A percentile compares a stretch with the other conserved stretches of the same genome.
phyloP scores from a whole-genome alignment of 441 rosid species.

The Adansonia rubrostipa region DNA sequence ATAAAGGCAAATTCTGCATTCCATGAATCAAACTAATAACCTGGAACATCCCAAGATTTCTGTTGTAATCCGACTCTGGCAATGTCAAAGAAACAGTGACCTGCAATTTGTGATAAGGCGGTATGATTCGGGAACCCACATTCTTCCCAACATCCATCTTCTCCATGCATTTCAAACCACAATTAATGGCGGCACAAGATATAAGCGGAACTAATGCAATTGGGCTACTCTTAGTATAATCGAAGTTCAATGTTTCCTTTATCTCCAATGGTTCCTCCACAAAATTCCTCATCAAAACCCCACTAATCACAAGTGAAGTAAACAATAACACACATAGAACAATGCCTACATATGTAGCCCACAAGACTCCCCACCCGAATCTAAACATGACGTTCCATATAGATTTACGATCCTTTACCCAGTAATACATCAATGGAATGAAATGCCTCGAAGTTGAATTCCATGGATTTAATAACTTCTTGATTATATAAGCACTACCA shows the following conservation, averaged over 20 bases:
- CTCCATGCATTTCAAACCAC: constrained; percentile 52
- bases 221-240: constrained; percentile 72
- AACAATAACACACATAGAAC: constrained; percentile 64
- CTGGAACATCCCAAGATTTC: constrained; percentile 84
- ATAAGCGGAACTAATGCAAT: constrained; percentile 61
- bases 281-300: constrained; percentile 55
- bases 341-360: constrained; percentile 64
- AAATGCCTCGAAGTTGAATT: constrained; percentile 35
- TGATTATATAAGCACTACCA: constrained; percentile 35
- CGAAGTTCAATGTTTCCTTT: constrained; percentile 67
- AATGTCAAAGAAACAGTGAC: constrained; percentile 49
- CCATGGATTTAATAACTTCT: constrained; percentile 31
- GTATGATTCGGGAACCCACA: constrained; percentile 38
- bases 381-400: constrained; percentile 44
- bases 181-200: constrained; percentile 51
- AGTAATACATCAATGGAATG: constrained; percentile 40
- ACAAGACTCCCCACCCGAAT: constrained; percentile 63
- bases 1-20: background rate
- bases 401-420: constrained; percentile 53
- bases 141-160: constrained; percentile 36
- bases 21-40: constrained; percentile 38
- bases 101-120: constrained; percentile 47
- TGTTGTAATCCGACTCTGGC: constrained; percentile 82
- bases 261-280: constrained; percentile 64
- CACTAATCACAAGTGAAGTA: constrained; percentile 52